Base-by-base conservation (phyloP, 495 filamentous ascomycete species). In the Daldinia grandis region DNA sequence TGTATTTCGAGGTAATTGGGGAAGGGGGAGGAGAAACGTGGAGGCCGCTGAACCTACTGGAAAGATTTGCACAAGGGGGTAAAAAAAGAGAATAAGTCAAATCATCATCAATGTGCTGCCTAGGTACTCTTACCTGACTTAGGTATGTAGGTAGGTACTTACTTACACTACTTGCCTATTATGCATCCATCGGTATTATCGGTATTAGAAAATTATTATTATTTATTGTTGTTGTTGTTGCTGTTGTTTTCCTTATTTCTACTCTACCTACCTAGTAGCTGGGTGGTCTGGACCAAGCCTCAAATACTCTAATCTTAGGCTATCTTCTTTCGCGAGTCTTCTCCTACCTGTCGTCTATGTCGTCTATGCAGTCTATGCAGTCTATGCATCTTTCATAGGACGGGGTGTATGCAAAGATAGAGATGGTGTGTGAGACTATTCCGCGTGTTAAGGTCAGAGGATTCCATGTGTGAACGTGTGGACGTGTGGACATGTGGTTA, bases 11-110 rank as follows among this genome's bases (percentile, higher is more conserved):
- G 47, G 65, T 51, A 71, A 67, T 72, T 72, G 69, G 69, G 69
- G 69, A 72, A 64, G 42, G 61, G 69, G 69, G 64, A 17, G 24
- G n/a, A 58, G 60, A 72, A 72, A 72, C 69, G 69, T 72, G 69
- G 69, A 72, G 69, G 69, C 69, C 59, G 69, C 69, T 72, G 64
- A 65, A 60, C 69, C 69, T 72, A 66, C 62, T 68, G 49, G 61
- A 64, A 62, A 61, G 64, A 72, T 72, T 68, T 72, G 64, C 69
- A 61, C 64, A 68, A 61, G 64, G 69, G 60, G 47, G 33, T 10
- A 10, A 10, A 9, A 10, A 9, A 19, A 30, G 27, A 24, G 17
- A 14, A 28, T 57, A 33, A 59, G 37, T 59, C 56, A 24, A 42
- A 25, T 44, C 37, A 59, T 67, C 27, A 24, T 53, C 50, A 28